Evolutionary conservation across 2,329 filamentous ascomycete species (phyloP).

Genomic region (Claviceps monticola): DNA sequence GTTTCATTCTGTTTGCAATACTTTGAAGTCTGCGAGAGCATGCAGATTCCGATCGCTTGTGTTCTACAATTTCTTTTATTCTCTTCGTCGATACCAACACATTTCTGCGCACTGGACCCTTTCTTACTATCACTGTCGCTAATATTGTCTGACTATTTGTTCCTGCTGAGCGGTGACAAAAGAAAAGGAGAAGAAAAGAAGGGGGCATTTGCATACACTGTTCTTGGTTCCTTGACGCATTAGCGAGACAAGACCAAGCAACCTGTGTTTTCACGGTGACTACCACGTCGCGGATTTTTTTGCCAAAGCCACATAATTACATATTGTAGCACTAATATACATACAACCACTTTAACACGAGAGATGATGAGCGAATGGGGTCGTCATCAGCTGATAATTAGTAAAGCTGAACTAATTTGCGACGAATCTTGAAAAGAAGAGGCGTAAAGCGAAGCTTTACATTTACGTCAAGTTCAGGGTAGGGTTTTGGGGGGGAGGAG

Average conservation of each 20-base stretch:
- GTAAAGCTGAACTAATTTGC: no score
- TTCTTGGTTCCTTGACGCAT: not conserved
- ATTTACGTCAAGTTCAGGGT: no score
- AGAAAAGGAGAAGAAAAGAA: not conserved
- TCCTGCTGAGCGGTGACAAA: not conserved
- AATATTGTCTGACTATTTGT: not conserved
- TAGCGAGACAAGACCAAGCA: not conserved
- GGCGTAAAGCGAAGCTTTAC: no score
- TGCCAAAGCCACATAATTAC: not conserved
- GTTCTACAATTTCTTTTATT: conserved; percentile 5
- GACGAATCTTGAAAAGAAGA: no score
- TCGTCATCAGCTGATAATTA: not conserved
- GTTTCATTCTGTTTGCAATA: conserved; percentile 7
- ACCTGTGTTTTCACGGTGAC: not conserved
- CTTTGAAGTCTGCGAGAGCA: conserved; percentile 9
- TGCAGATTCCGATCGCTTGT: conserved; percentile 7
- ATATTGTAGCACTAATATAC: not conserved
- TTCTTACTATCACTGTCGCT: conserved; percentile 3
- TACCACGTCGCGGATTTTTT: not conserved
- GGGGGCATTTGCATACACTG: not conserved
- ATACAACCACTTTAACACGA: not conserved
- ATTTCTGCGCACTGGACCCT: conserved; percentile 1
- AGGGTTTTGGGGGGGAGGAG: no score
- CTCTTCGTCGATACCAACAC: conserved; percentile 14
- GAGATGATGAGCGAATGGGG: not conserved